A percentile compares a stretch with the other conserved stretches of the same genome.
Conservation (phyloP, 768 basidiomycete genomes). For the Lepiota brunneoincarnata region DNA sequence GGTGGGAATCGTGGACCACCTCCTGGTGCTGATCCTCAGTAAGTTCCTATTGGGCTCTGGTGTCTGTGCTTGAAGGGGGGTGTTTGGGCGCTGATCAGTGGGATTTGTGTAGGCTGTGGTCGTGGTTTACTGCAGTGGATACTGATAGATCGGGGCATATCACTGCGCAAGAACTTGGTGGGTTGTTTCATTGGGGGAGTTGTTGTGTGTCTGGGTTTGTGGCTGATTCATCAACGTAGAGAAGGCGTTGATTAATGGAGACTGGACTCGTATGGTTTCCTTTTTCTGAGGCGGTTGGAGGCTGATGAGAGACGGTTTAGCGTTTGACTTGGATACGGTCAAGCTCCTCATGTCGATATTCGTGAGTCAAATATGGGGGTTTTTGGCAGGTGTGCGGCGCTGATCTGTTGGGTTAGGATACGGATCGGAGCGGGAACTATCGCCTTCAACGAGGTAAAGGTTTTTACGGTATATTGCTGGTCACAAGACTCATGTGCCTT, state of each 20-base stretch:
- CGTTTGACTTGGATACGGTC: conserved; percentile 84
- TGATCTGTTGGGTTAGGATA: conserved; percentile 44
- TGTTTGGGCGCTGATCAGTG: too few species aligned
- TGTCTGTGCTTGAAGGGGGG: neutral
- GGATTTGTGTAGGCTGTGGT: conserved; percentile 54
- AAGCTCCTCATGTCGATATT: conserved; percentile 84
- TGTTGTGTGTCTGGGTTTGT: neutral
- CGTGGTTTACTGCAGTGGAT: conserved; percentile 72
- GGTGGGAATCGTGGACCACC: conserved; percentile 43
- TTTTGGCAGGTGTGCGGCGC: neutral
- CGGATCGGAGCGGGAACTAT: conserved; percentile 77
- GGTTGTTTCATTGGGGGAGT: conserved; percentile 23
- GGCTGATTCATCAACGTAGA: conserved; percentile 26
- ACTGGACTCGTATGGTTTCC: conserved; percentile 73
- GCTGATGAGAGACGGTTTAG: conserved; percentile 30
- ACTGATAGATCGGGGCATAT: conserved; percentile 67
- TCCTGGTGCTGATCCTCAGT: conserved; percentile 77
- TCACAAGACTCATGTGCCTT: conserved; percentile 14
- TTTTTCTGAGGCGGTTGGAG: neutral
- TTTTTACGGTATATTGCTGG: neutral
- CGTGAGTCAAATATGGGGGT: too few species aligned
- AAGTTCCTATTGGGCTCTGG: conserved; percentile 22
- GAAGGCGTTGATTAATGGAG: conserved; percentile 51
- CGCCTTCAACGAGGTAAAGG: conserved; percentile 68
- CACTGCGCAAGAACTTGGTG: conserved; percentile 63